A percentile compares a stretch with the other conserved stretches of the same genome.
Evolutionary conservation across 352 stramenopile genomes (phyloP).

Genomic region (Phytopythium helicoides): DNA sequence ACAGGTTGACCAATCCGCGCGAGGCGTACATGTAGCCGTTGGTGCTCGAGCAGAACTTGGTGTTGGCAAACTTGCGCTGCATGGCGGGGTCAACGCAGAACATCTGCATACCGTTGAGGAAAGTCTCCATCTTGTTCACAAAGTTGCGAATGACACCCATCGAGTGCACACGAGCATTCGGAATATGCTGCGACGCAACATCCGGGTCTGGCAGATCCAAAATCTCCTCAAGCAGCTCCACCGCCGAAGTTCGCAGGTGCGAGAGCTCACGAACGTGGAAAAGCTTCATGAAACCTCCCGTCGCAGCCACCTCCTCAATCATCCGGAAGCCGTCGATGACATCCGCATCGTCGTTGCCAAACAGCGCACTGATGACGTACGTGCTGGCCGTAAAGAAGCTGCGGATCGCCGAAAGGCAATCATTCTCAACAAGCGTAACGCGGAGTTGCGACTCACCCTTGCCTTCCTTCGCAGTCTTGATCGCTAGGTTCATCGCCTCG

Average conservation of each 20-base stretch:
- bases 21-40: slow-evolving; percentile 71
- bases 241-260: slow-evolving; percentile 51
- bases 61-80: slow-evolving; percentile 71
- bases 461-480: slow-evolving; percentile 73
- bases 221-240: slow-evolving; percentile 80
- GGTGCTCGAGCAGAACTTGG: slow-evolving; percentile 68
- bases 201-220: slow-evolving; percentile 81
- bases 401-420: slow-evolving; percentile 77
- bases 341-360: slow-evolving; percentile 78
- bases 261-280: slow-evolving; percentile 72
- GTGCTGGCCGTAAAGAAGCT: slow-evolving; percentile 83
- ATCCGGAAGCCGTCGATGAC: slow-evolving; percentile 74
- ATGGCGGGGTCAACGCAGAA: slow-evolving; percentile 68
- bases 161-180: slow-evolving; percentile 59
- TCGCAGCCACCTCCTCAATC: slow-evolving; percentile 68
- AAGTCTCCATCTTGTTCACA: slow-evolving; percentile 83
- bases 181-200: slow-evolving; percentile 64
- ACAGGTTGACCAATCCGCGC: slow-evolving; percentile 67
- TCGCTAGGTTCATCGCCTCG: slow-evolving; percentile 63
- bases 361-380: slow-evolving; percentile 69
- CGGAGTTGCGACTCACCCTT: slow-evolving; percentile 80
- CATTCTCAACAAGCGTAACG: slow-evolving; percentile 73
- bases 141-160: slow-evolving; percentile 87
- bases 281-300: slow-evolving; percentile 71
- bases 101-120: slow-evolving; percentile 58